phyloP scores from a whole-genome alignment of 2,329 filamentous ascomycete species.

The Pseudogymnoascus sp. region DNA sequence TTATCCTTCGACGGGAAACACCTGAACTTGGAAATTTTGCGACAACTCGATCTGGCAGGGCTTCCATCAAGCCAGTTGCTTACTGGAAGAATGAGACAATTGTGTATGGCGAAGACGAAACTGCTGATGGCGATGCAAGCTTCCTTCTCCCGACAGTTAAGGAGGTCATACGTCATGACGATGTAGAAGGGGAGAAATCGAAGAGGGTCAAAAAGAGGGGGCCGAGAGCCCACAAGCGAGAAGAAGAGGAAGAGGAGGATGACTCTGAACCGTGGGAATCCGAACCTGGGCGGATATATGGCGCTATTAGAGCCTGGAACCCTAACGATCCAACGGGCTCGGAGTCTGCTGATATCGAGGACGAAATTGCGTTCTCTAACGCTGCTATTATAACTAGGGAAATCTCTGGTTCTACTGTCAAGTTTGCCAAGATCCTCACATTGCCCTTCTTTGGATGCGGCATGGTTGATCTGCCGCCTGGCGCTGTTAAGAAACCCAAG shows the following conservation, averaged over 20 bases:
- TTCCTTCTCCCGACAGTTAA: conserved; percentile 65
- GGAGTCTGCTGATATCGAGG: conserved; percentile 46
- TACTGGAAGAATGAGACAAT: conserved; percentile 82
- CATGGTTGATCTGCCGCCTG: conserved; percentile 78
- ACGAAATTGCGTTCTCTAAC: conserved; percentile 44
- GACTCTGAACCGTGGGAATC: conserved; percentile 64
- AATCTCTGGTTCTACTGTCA: conserved; percentile 63
- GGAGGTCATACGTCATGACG: conserved; percentile 68
- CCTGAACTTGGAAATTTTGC: conserved; percentile 34
- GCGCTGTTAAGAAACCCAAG: conserved; percentile 78
- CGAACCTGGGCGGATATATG: conserved; percentile 54
- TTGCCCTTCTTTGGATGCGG: conserved; percentile 83
- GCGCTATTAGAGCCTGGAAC: conserved; percentile 58
- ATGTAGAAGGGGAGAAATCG: conserved; percentile 37
- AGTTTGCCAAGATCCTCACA: conserved; percentile 80
- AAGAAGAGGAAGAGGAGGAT: conserved; percentile 42
- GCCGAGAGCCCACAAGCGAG: conserved; percentile 20
- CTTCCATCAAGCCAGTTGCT: conserved; percentile 68
- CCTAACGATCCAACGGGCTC: conserved; percentile 50
- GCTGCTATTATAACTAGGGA: conserved; percentile 45
- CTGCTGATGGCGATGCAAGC: conserved; percentile 41
- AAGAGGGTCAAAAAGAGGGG: conserved; percentile 14
- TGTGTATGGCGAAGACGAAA: conserved; percentile 57
- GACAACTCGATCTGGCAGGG: conserved; percentile 67
- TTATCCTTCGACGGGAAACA: conserved; percentile 42